These are phyloP conservation scores for Lactifluus pinguis DNA, from an alignment of 768 basidiomycete genomes.

Conservation along the genomic window DNA sequence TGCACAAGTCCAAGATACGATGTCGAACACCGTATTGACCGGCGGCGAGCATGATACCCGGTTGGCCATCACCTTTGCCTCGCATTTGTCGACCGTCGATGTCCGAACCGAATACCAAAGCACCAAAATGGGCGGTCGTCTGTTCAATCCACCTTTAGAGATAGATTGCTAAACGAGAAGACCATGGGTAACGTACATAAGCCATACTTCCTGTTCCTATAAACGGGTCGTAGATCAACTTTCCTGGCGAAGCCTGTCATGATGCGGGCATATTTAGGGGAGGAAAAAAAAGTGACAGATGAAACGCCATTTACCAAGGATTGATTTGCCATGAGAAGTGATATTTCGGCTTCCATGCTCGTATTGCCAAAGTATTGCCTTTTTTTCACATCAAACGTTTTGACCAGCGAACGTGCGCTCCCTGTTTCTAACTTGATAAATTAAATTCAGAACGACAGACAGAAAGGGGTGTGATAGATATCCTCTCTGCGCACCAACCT, in stretches of 20 bases:
- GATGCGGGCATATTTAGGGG: neutral
- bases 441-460: neutral
- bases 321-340: constrained; percentile 94
- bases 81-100: constrained; percentile 97
- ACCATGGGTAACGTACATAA: constrained; percentile 43
- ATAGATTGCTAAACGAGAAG: too few species aligned
- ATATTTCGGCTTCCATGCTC: constrained; percentile 95
- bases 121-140: constrained; percentile 85
- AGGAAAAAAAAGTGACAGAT: neutral
- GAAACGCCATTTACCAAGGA: constrained; percentile 49
- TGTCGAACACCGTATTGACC: constrained; percentile 70
- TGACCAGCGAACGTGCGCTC: constrained; percentile 61
- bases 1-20: constrained; percentile 74
- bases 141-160: constrained; percentile 22
- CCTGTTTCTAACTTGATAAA: constrained; percentile 42
- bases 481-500: constrained; percentile 60
- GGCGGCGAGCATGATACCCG: constrained; percentile 76
- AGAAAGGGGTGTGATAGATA: neutral
- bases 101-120: constrained; percentile 82
- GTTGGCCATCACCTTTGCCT: constrained; percentile 66
- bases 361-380: constrained; percentile 90
- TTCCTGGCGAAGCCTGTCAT: constrained; percentile 73
- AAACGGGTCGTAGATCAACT: constrained; percentile 92
- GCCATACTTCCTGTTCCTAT: constrained; percentile 89
- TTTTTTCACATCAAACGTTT: constrained; percentile 80